phyloP scores from a whole-genome alignment of 306 rosid species.

The Delonix regia region DNA sequence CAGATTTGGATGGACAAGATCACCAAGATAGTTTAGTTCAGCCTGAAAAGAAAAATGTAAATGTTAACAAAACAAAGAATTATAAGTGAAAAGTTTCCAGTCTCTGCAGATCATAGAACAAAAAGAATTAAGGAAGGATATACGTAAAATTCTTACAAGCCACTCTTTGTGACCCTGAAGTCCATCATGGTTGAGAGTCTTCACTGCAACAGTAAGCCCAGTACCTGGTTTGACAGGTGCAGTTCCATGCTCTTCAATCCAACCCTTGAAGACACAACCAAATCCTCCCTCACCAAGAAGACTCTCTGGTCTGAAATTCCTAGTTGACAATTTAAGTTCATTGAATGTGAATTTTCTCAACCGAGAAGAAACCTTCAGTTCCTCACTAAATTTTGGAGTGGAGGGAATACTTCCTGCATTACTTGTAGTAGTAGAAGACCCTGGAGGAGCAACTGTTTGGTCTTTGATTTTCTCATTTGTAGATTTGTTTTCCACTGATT shows the following conservation, averaged over 20 bases:
- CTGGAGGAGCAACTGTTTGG: conserved; percentile 50
- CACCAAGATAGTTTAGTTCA: conserved; percentile 91
- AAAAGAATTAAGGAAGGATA: conserved; percentile 16
- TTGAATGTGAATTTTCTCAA: conserved; percentile 90
- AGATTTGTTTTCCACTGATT: conserved; percentile 60
- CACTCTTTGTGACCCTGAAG: conserved; percentile 99
- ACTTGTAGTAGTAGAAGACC: conserved; percentile 69
- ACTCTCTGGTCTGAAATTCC: conserved; percentile 95
- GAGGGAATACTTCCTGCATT: conserved; percentile 72
- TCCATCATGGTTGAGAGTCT: conserved; percentile 94
- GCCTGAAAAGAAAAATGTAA: conserved; percentile 59
- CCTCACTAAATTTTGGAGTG: conserved; percentile 85
- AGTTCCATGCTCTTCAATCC: conserved; percentile 97
- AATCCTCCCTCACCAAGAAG: conserved; percentile 99
- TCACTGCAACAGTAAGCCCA: conserved; percentile 97
- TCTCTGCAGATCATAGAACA: not conserved
- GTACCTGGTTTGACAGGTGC: conserved; percentile 98
- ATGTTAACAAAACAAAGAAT: conserved; percentile 32
- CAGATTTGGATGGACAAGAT: conserved; percentile 84
- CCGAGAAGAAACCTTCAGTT: conserved; percentile 86
- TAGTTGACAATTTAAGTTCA: conserved; percentile 88
- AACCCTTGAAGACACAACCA: conserved; percentile 98
- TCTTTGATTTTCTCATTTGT: conserved; percentile 59
- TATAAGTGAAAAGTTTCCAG: not conserved
- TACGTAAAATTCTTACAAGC: conserved; percentile 67